Evolutionary conservation across 768 basidiomycete genomes (phyloP).

Genomic region (Kwoniella sp.): DNA sequence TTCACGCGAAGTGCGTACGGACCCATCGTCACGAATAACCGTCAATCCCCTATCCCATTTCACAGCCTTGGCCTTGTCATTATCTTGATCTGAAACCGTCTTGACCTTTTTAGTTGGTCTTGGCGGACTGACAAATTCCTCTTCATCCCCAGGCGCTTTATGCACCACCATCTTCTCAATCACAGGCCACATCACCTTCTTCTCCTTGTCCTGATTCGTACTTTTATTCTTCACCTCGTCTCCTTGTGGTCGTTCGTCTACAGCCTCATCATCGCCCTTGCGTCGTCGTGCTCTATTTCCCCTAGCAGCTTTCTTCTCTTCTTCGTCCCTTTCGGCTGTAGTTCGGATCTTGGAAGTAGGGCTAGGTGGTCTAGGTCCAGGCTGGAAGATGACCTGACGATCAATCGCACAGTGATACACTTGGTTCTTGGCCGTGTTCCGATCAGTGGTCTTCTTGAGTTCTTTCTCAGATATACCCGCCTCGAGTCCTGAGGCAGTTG

Average conservation of each 20-base stretch:
- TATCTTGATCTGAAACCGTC: conserved; percentile 36
- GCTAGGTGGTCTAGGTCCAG: conserved; percentile 48
- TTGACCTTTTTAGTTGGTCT: conserved; percentile 41
- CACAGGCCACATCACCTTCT: conserved; percentile 5
- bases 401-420: conserved; percentile 55
- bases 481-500: not conserved
- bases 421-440: conserved; percentile 53
- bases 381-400: conserved; percentile 47
- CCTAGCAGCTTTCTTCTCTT: conserved; percentile 39
- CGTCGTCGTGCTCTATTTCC: conserved; percentile 42
- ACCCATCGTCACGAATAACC: conserved; percentile 43
- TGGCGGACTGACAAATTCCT: conserved; percentile 47
- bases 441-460: conserved; percentile 46
- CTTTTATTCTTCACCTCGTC: not conserved
- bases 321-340: conserved; percentile 43
- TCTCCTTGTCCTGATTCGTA: not conserved
- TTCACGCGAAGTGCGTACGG: conserved; percentile 6
- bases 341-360: conserved; percentile 53
- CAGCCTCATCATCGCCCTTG: conserved; percentile 29
- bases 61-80: conserved; percentile 35
- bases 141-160: conserved; percentile 51
- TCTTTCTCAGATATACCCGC: conserved; percentile 52
- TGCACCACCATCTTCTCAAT: conserved; percentile 27
- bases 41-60: conserved; percentile 55
- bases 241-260: not conserved